These are phyloP conservation scores for Lavandula angustifolia DNA, from an alignment of 257 asterid species.

Conservation along the genomic window DNA sequence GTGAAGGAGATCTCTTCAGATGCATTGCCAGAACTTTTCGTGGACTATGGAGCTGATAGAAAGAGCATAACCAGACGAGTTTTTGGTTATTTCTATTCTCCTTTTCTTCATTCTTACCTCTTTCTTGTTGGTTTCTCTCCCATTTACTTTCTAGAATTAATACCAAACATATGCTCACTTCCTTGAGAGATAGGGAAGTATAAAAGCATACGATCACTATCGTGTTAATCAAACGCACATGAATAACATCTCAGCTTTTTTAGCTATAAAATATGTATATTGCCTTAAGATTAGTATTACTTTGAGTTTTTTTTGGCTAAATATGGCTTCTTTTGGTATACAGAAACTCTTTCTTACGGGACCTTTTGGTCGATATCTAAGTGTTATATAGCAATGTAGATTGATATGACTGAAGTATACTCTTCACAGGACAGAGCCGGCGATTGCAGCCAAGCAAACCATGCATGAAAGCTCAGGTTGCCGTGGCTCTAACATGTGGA, in stretches of 20 bases:
- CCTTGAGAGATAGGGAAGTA: neutral
- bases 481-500: constrained; percentile 80
- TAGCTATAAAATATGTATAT: neutral
- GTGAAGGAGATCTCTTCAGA: constrained; percentile 64
- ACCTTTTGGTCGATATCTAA: neutral
- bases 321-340: neutral
- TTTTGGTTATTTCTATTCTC: constrained; percentile 57
- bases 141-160: neutral
- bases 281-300: neutral
- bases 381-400: neutral
- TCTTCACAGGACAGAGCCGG: constrained; percentile 74
- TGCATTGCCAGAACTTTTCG: constrained; percentile 56
- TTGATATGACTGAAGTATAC: constrained; percentile 14
- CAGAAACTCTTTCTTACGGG: neutral
- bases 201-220: neutral
- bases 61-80: constrained; percentile 78
- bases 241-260: neutral
- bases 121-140: neutral
- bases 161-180: neutral
- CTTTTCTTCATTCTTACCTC: constrained; percentile 4
- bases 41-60: constrained; percentile 66
- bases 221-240: neutral
- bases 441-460: constrained; percentile 87
- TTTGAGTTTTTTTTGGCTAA: neutral
- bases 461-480: constrained; percentile 89